Evolutionary conservation across 2,329 filamentous ascomycete genomes (phyloP).

Genomic region (Phyllosticta citriasiana): DNA sequence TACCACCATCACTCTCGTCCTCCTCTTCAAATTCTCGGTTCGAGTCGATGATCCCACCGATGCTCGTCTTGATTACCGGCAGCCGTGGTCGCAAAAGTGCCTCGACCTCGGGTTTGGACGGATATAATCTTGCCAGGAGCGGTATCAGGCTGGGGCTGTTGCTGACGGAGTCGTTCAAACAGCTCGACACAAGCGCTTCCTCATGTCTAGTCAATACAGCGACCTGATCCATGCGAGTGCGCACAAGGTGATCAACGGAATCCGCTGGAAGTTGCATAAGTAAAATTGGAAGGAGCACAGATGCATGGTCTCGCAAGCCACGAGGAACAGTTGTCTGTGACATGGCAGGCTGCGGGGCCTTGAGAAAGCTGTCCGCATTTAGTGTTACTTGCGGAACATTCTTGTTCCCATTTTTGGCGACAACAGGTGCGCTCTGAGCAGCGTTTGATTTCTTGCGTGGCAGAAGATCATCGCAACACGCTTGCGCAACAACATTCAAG

Average conservation of each 20-base stretch:
- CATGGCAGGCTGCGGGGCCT: constrained; percentile 22
- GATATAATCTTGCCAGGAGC: constrained; percentile 59
- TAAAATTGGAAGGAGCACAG: constrained; percentile 50
- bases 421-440: constrained; percentile 28
- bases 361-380: constrained; percentile 66
- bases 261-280: constrained; percentile 56
- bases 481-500: constrained; percentile 51
- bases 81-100: constrained; percentile 49
- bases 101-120: constrained; percentile 57
- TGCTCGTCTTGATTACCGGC: constrained; percentile 29
- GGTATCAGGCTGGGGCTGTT: constrained; percentile 69
- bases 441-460: constrained; percentile 30
- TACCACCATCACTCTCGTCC: constrained; percentile 16
- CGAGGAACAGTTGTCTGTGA: constrained; percentile 19
- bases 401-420: constrained; percentile 32
- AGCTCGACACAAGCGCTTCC: constrained; percentile 68
- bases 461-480: constrained; percentile 67
- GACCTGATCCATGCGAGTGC: constrained; percentile 69
- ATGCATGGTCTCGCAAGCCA: constrained; percentile 48
- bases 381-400: constrained; percentile 29
- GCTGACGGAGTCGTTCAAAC: constrained; percentile 64
- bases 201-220: constrained; percentile 62
- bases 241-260: constrained; percentile 58
- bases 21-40: constrained; percentile 14
- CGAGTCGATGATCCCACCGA: background rate